Evolutionary conservation across 768 basidiomycete genomes (phyloP).

Genomic region (Austroboletus eburneus): DNA sequence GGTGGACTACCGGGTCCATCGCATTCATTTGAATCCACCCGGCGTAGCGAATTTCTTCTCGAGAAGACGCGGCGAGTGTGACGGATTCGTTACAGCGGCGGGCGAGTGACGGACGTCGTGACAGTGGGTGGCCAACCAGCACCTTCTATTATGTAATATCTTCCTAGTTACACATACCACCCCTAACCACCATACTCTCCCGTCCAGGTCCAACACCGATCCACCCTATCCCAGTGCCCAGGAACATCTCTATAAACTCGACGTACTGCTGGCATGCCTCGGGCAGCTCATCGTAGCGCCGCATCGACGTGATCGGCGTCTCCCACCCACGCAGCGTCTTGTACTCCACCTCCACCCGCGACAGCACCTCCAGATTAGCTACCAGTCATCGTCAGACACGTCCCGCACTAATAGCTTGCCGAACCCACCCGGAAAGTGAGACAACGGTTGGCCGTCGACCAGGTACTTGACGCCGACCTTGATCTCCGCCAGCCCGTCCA

Average conservation of each 20-base stretch:
- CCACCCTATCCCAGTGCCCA: slow-evolving; percentile 78
- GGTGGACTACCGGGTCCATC: slow-evolving; percentile 33
- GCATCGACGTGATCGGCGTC: slow-evolving; percentile 60
- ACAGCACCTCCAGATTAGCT: slow-evolving; percentile 86
- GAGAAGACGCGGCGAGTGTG: slow-evolving; percentile 28
- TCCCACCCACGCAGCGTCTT: slow-evolving; percentile 92
- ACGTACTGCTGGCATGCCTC: slow-evolving; percentile 83
- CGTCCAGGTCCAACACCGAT: slow-evolving; percentile 90
- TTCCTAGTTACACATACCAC: no score
- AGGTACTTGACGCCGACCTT: slow-evolving; percentile 82
- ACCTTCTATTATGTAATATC: no score
- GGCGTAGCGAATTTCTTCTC: slow-evolving; percentile 5
- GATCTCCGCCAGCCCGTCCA: slow-evolving; percentile 82
- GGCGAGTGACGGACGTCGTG: slow-evolving; percentile 33
- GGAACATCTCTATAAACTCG: slow-evolving; percentile 74
- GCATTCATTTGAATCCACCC: slow-evolving; percentile 26
- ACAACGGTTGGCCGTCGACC: slow-evolving; percentile 70
- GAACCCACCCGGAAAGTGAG: slow-evolving; percentile 85
- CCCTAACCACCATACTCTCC: slow-evolving; percentile 62
- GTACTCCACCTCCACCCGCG: slow-evolving; percentile 79
- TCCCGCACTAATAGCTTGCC: background rate
- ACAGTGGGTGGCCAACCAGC: slow-evolving; percentile 31
- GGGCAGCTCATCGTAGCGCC: slow-evolving; percentile 71
- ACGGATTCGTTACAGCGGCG: slow-evolving; percentile 33
- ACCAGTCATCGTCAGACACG: slow-evolving; percentile 1